Evolutionary conservation across 208 protist species (phyloP).

Genomic region (Lotmaria passim): DNA sequence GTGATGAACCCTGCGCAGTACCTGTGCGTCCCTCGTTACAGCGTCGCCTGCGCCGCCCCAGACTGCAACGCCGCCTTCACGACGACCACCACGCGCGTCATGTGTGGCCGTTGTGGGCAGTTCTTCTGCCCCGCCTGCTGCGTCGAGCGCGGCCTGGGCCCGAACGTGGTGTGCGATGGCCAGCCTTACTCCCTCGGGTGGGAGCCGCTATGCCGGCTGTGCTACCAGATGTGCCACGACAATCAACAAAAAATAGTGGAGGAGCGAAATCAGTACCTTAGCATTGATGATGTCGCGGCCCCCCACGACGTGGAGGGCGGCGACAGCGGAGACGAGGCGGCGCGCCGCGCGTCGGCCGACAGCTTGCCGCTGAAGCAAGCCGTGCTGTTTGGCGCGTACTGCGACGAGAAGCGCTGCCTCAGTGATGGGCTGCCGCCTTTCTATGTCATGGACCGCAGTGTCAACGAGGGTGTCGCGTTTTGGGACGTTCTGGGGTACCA

Average conservation of each 20-base stretch:
- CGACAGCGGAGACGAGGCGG: conserved; percentile 9
- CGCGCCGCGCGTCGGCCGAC: conserved; percentile 1
- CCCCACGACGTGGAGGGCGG: conserved; percentile 2
- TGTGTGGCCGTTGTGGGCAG: conserved; percentile 79
- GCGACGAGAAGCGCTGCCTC: conserved; percentile 29
- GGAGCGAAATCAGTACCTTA: conserved; percentile 16
- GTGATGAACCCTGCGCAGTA: conserved; percentile 44
- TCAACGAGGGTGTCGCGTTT: conserved; percentile 18
- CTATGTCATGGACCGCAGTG: conserved; percentile 26
- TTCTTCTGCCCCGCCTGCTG: conserved; percentile 75
- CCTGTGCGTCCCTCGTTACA: conserved; percentile 54
- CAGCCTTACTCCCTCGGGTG: conserved; percentile 56
- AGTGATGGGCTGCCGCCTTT: conserved; percentile 34
- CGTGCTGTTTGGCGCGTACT: conserved; percentile 32
- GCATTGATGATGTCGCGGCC: conserved; percentile 14
- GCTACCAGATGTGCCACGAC: conserved; percentile 50
- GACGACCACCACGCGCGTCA: conserved; percentile 42
- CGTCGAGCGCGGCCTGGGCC: conserved; percentile 48
- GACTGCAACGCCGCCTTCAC: conserved; percentile 54
- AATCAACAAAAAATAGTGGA: conserved; percentile 32
- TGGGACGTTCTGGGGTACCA: conserved; percentile 32
- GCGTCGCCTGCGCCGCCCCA: conserved; percentile 26
- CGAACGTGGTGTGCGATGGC: conserved; percentile 40
- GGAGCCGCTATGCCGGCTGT: conserved; percentile 61
- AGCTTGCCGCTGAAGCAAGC: conserved; percentile 39